These are phyloP conservation scores for Penicillium freii DNA, from an alignment of 2,329 filamentous ascomycete genomes.

Conservation along the genomic window DNA sequence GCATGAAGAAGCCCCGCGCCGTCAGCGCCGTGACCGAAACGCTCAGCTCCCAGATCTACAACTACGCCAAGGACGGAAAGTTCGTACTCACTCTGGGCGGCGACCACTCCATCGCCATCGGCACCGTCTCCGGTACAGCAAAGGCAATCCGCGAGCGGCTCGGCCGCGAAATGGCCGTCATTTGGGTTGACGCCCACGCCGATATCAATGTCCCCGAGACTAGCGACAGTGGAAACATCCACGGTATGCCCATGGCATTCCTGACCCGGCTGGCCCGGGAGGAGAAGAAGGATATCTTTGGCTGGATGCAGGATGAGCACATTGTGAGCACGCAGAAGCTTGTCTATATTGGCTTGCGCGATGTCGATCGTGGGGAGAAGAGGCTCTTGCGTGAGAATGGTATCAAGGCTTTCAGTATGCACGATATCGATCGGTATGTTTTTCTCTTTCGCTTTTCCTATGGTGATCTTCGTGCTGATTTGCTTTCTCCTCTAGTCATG, in stretches of 20 bases:
- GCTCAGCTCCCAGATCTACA: conserved; percentile 81
- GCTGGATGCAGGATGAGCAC: conserved; percentile 71
- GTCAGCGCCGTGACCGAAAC: conserved; percentile 81
- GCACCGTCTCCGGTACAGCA: conserved; percentile 82
- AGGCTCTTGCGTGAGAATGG: conserved; percentile 80
- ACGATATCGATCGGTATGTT: conserved; percentile 83
- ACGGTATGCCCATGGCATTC: conserved; percentile 97
- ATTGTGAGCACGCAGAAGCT: conserved; percentile 72
- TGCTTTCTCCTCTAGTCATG: conserved; percentile 58
- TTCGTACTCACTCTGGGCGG: conserved; percentile 91
- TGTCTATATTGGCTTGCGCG: conserved; percentile 93
- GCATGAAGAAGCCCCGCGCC: conserved; percentile 89
- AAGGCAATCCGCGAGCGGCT: conserved; percentile 82
- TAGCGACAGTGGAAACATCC: conserved; percentile 86
- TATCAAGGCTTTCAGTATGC: conserved; percentile 98
- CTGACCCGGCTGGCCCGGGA: conserved; percentile 79
- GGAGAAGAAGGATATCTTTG: conserved; percentile 75
- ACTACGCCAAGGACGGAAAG: conserved; percentile 76
- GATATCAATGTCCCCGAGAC: conserved; percentile 97
- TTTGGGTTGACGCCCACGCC: conserved; percentile 97
- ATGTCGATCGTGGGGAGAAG: conserved; percentile 94
- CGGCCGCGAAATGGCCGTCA: conserved; percentile 80
- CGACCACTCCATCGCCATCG: conserved; percentile 95
- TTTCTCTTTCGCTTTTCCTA: conserved; percentile 10
- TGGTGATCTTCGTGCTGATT: conserved; percentile 3